phyloP scores from a whole-genome alignment of 2,329 filamentous ascomycete genomes.

The Phyllosticta citribraziliensis region DNA sequence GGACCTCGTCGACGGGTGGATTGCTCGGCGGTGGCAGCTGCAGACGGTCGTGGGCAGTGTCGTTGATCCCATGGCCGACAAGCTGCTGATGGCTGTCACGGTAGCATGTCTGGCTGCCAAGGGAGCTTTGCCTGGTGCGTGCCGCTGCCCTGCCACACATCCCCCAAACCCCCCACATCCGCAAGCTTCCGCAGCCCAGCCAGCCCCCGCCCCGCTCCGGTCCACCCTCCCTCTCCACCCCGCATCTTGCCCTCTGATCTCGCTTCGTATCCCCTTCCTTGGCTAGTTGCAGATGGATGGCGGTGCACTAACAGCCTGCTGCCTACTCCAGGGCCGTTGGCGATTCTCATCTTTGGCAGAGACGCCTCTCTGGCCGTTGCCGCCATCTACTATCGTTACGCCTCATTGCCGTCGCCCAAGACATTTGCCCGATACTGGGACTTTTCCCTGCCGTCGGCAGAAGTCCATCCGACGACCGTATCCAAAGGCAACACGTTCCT shows the following conservation, averaged over 20 bases:
- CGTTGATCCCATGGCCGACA: constrained; percentile 95
- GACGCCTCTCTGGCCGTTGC: constrained; percentile 75
- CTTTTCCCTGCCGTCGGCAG: constrained; percentile 80
- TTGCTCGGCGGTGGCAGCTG: constrained; percentile 76
- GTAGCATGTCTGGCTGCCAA: constrained; percentile 79
- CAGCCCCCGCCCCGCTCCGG: constrained; percentile 10
- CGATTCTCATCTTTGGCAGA: constrained; percentile 79
- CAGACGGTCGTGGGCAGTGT: constrained; percentile 92
- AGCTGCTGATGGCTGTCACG: constrained; percentile 86
- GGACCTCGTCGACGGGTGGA: constrained; percentile 87
- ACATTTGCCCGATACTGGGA: constrained; percentile 94
- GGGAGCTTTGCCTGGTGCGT: constrained; percentile 66
- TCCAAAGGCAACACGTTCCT: constrained; percentile 89
- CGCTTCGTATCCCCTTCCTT: neutral
- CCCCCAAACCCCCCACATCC: constrained; percentile 6
- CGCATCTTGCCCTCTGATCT: neutral
- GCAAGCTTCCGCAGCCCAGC: constrained; percentile 3
- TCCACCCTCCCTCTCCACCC: constrained; percentile 4
- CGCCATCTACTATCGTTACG: constrained; percentile 92
- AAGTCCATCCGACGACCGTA: constrained; percentile 73
- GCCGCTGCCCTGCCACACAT: constrained; percentile 2
- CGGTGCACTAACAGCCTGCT: neutral
- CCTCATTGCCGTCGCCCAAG: constrained; percentile 85
- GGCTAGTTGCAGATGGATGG: constrained; percentile 1
- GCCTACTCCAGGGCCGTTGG: constrained; percentile 59